Conservation (phyloP, 2,329 filamentous ascomycete genomes). For the Nectriaceae sp. region DNA sequence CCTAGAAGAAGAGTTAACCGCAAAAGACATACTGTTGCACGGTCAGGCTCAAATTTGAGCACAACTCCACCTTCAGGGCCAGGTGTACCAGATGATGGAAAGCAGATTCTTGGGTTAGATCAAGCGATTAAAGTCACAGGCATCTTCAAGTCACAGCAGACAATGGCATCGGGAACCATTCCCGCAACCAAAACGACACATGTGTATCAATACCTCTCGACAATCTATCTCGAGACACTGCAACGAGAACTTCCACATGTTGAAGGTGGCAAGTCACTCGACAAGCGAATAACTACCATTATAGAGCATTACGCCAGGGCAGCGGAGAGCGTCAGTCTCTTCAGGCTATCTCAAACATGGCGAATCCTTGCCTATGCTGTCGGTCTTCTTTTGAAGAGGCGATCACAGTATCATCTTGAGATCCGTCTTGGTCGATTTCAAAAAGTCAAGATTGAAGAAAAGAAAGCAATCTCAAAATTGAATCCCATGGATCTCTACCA, state of each 20-base stretch:
- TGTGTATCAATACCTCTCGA: slow-evolving; percentile 58
- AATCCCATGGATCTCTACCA: slow-evolving; percentile 28
- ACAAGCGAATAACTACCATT: slow-evolving; percentile 50
- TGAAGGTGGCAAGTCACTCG: slow-evolving; percentile 39
- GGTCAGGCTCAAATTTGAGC: slow-evolving; percentile 48
- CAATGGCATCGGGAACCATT: slow-evolving; percentile 62
- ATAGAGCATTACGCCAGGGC: slow-evolving; percentile 59
- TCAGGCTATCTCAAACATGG: slow-evolving; percentile 66
- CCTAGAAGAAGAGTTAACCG: slow-evolving; percentile 42
- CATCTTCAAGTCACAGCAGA: slow-evolving; percentile 59
- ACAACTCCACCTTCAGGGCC: slow-evolving; percentile 54
- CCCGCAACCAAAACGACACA: slow-evolving; percentile 53
- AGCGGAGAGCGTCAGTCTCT: slow-evolving; percentile 58
- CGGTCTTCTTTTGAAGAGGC: slow-evolving; percentile 52
- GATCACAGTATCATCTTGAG: slow-evolving; percentile 60
- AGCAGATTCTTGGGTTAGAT: slow-evolving; percentile 54
- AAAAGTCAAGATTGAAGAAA: slow-evolving; percentile 35
- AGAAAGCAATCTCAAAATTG: slow-evolving; percentile 26
- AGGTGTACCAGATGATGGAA: slow-evolving; percentile 31
- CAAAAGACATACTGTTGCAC: slow-evolving; percentile 43
- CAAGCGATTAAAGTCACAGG: slow-evolving; percentile 60
- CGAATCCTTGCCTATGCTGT: slow-evolving; percentile 60
- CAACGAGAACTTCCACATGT: slow-evolving; percentile 48
- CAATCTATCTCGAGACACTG: slow-evolving; percentile 57
- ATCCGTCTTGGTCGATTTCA: slow-evolving; percentile 44